phyloP scores from a whole-genome alignment of 306 rosid species.

The Citrullus amarus region DNA sequence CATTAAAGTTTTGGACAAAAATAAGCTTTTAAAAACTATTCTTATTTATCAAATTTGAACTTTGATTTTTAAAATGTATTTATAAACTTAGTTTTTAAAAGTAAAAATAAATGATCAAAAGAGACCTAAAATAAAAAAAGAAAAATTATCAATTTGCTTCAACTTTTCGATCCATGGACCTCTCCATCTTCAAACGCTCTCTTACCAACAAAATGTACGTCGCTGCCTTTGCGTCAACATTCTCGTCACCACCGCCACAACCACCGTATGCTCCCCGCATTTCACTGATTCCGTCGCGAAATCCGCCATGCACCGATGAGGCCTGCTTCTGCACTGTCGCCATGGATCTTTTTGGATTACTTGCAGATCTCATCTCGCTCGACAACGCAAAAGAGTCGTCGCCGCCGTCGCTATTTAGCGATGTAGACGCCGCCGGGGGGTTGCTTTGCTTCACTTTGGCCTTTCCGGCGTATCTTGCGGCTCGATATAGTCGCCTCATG shows the following conservation, averaged over 20 bases:
- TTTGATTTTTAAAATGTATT: too few species aligned
- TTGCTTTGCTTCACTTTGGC: constrained; percentile 6
- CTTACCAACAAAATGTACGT: constrained; percentile 13
- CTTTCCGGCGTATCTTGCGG: constrained; percentile 4
- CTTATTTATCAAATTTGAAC: too few species aligned
- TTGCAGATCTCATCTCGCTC: background rate
- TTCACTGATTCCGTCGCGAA: background rate
- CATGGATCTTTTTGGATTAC: background rate
- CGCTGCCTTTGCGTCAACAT: constrained; percentile 16
- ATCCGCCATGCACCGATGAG: background rate
- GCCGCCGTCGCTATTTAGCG: background rate
- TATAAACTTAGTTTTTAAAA: too few species aligned
- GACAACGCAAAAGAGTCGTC: background rate
- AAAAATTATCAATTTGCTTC: too few species aligned
- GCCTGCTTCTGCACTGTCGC: background rate
- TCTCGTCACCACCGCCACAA: constrained; percentile 9
- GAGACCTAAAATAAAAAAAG: too few species aligned
- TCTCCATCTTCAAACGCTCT: constrained; percentile 19
- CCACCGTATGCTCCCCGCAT: background rate
- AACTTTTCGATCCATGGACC: background rate
- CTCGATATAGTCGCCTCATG: constrained; percentile 11
- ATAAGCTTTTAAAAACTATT: too few species aligned
- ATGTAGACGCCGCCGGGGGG: background rate
- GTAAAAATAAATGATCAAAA: too few species aligned
- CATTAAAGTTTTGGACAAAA: too few species aligned